phyloP scores from a whole-genome alignment of 768 basidiomycete genomes.

The Tulasnella sp. region DNA sequence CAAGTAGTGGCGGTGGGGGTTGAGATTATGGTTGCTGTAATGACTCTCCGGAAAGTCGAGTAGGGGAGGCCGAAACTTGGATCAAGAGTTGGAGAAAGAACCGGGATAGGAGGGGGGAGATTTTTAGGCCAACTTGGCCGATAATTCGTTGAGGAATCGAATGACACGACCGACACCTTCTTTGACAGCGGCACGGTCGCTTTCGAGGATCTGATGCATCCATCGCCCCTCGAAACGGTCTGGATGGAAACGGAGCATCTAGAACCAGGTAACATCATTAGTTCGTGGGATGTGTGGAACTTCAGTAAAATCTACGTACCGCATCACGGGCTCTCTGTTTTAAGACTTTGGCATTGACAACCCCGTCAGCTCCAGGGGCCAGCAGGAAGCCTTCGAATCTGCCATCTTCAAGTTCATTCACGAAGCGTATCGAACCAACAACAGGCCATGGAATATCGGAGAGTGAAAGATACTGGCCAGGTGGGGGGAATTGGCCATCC shows the following conservation, averaged over 20 bases:
- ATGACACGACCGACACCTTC: constrained; percentile 21
- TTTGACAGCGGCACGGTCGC: constrained; percentile 18
- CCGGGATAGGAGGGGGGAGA: no score
- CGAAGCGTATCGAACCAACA: constrained; percentile 4
- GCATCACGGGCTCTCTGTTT: constrained; percentile 21
- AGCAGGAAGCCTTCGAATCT: constrained; percentile 17
- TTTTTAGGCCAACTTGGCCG: background rate
- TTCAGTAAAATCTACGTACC: background rate
- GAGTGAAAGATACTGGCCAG: constrained; percentile 12
- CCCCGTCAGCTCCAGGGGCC: background rate
- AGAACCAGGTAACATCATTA: background rate
- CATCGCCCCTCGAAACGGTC: constrained; percentile 23
- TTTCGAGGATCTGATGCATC: constrained; percentile 18
- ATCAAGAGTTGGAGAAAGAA: background rate
- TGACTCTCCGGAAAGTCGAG: background rate
- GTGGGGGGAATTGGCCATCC: constrained; percentile 1
- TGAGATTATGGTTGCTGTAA: background rate
- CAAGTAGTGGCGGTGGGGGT: background rate
- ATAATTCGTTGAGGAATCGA: constrained; percentile 20
- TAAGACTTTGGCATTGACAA: constrained; percentile 2
- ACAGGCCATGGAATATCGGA: constrained; percentile 23
- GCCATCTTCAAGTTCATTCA: constrained; percentile 11
- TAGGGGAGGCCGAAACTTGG: background rate
- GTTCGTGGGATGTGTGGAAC: background rate
- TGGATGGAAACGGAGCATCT: constrained; percentile 24